Base-by-base conservation (phyloP, 805 yeast species). In the Kodamaea leandrae region DNA sequence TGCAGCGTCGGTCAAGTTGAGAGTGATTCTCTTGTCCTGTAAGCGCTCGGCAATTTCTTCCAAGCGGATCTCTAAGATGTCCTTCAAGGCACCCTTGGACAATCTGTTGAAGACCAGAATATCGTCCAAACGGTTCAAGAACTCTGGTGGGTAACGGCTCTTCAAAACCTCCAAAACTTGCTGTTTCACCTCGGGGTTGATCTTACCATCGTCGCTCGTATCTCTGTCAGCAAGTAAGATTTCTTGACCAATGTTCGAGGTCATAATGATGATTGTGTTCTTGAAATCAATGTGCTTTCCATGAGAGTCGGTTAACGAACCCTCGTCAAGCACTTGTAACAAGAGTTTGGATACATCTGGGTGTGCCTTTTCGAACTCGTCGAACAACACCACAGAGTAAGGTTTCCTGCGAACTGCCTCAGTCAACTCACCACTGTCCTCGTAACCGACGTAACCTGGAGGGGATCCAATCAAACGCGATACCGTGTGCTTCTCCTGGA, bases 321-420 rank as follows among this genome's bases (percentile, higher is more conserved):
- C 99, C 63, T 91, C 99, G 62, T 91, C 99, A 39, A 91, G 70
- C 0, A 91, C 98, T 63, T 93, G 99, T 45, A 91, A 68, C 36
- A 91, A 69, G 29, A 91, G 73, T 64, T 93, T 93, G 21, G 95
- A 82, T n/a, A 91, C 84, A 63, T 91, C 99, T 2, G 89, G 84
- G 61, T 93, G 98, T 0, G 99, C 98, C 63, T 91, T 91, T 55
- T 91, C 99, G 62, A 91, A 87, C 66, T 91, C 99, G 63, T 91
- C 99, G 60, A 91, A 93, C 43, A 91, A 66, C 2, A 91, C 84
- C 19, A 91, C 96, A 1, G 97, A 76, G 52, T 91, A 91, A 6
- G 99, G 99, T 56, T 89, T 90, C 54, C 98, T 77, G 58, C 96
- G 78, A 7, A 93, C 95, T 4, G 96, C 96, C 63, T 93, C 98